Conservation (phyloP, 2,329 filamentous ascomycete species). For the Colletotrichum sp. region DNA sequence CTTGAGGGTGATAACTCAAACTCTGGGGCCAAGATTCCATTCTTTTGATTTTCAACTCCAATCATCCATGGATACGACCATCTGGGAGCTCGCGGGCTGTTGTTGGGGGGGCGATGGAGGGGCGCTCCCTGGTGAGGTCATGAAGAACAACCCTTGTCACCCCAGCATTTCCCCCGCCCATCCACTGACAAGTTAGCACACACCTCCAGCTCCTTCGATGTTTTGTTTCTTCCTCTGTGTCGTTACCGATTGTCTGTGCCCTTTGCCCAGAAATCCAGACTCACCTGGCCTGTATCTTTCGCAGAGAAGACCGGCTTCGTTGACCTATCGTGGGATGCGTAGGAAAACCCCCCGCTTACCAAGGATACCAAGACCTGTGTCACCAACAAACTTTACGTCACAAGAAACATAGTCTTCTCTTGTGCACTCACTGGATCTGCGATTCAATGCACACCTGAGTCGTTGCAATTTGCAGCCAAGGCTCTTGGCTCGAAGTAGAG, state of each 20-base stretch:
- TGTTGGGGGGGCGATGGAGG: background rate
- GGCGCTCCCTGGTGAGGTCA: background rate
- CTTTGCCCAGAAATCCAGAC: background rate
- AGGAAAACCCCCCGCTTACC: slow-evolving; percentile 1
- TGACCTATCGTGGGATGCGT: background rate
- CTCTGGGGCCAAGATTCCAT: background rate
- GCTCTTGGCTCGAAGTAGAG: background rate
- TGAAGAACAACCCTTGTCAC: background rate
- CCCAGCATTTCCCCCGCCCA: slow-evolving; percentile 9
- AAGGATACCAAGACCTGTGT: slow-evolving; percentile 11
- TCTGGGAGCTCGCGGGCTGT: background rate
- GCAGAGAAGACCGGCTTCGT: background rate
- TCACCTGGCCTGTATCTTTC: background rate
- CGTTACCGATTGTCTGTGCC: background rate
- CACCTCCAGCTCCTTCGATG: background rate
- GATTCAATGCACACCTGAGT: background rate
- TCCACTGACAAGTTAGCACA: background rate
- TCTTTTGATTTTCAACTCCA: background rate
- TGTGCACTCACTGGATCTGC: background rate
- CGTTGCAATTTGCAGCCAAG: background rate
- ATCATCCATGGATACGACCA: background rate
- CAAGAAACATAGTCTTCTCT: background rate
- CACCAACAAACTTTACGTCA: slow-evolving; percentile 9
- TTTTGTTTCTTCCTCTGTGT: background rate
- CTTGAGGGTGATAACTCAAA: background rate